A percentile compares a stretch with the other conserved stretches of the same genome.
Conservation (phyloP, 148 eudicot genomes). For the Fagopyrum tataricum region DNA sequence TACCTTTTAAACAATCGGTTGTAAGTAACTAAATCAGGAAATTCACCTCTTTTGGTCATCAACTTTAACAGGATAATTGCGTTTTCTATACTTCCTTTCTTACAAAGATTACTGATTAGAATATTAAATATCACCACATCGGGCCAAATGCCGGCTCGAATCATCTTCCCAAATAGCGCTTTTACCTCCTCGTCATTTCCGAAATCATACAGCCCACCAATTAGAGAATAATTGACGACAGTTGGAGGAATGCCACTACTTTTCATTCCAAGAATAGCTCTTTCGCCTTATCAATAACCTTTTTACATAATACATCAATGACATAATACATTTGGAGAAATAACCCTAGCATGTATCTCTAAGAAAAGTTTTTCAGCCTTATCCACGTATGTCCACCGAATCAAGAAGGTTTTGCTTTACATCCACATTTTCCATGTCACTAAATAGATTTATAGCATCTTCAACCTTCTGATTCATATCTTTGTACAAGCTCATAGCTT, state of each 20-base stretch:
- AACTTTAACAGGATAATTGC: conserved; percentile 8
- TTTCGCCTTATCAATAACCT: not conserved
- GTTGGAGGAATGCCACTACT: conserved; percentile 15
- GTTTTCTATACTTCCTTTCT: conserved; percentile 10
- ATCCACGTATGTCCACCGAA: no score
- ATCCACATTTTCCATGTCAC: no score
- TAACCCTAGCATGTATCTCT: not conserved
- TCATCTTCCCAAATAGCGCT: conserved; percentile 1
- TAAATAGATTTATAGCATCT: no score
- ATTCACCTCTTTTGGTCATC: not conserved
- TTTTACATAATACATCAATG: not conserved
- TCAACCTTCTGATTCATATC: no score
- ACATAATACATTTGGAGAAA: not conserved
- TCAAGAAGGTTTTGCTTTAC: no score
- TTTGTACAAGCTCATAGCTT: no score
- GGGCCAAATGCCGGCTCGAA: conserved; percentile 8
- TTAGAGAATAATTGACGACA: not conserved
- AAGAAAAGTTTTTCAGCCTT: not conserved
- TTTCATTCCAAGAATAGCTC: conserved; percentile 8
- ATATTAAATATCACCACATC: not conserved
- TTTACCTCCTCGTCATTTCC: conserved; percentile 16
- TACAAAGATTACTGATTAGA: conserved; percentile 17
- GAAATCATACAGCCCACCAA: conserved; percentile 20
- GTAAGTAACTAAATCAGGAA: not conserved
- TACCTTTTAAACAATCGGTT: no score